These are phyloP conservation scores for Sapria himalayana DNA, from an alignment of 345 rosid species.

Conservation along the genomic window DNA sequence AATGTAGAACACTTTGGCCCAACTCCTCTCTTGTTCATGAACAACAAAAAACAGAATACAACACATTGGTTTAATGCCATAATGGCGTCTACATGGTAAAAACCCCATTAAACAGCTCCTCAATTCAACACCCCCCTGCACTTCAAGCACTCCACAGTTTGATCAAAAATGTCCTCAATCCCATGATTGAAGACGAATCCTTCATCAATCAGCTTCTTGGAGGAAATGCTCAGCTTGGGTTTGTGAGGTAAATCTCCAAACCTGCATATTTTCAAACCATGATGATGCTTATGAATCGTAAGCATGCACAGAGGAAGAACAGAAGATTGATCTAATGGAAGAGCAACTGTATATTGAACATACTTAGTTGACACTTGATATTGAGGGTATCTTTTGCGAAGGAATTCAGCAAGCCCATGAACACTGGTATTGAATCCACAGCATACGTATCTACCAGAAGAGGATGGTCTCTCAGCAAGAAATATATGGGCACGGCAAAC, in stretches of 20 bases:
- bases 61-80: too few relatives aligned
- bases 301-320: background rate
- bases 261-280: constrained; percentile 15
- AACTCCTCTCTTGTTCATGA: too few relatives aligned
- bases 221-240: constrained; percentile 41
- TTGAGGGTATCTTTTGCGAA: constrained; percentile 39
- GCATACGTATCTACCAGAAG: constrained; percentile 65
- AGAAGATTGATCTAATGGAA: background rate
- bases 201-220: constrained; percentile 42
- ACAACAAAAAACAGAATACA: too few relatives aligned
- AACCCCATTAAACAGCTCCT: too few relatives aligned
- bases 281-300: background rate
- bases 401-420: constrained; percentile 42
- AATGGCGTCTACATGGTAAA: too few relatives aligned
- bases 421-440: constrained; percentile 45
- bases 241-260: constrained; percentile 42
- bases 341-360: constrained; percentile 5
- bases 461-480: constrained; percentile 59
- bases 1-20: too few relatives aligned
- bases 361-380: constrained; percentile 52
- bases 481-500: constrained; percentile 67
- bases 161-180: constrained; percentile 56
- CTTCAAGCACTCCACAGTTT: constrained; percentile 33
- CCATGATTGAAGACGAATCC: constrained; percentile 58
- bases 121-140: constrained; percentile 25